Evolutionary conservation across 2,329 filamentous ascomycete genomes (phyloP), one percentile per base, ranked within the genome.

Genomic region (Zasmidium angulare): DNA sequence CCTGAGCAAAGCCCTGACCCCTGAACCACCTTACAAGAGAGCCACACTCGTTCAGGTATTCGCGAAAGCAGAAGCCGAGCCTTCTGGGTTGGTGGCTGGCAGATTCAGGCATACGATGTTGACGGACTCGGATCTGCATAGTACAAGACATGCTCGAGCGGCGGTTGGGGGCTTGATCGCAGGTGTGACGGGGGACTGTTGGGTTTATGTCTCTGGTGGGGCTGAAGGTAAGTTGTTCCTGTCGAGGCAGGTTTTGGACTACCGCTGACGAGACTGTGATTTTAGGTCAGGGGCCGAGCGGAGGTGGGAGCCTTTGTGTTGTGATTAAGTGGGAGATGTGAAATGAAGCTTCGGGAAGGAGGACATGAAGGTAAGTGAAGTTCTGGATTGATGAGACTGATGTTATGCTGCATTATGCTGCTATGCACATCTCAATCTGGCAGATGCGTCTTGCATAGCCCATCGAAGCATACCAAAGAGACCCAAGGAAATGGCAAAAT

Each of bases 41-140:
- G 52, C 57, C 2, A 55, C 0, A 14, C 19, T 59, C 0, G 10
- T 59, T 2, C 57, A 59, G 40, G 52, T 59, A 22, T 59, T 59
- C 9, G 57, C 52, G 2, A 59, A 59, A 52, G 57, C 57, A 14
- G 57, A 59, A 47, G 57, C 57, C 29, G 57, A 59, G 52, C 57
- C 57, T 12, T 47, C 57, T 14, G 57, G 57, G 22, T 29, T 59
- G 9, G 48, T 59, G 10, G 26, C 24, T 23, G 24, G 24, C n/a
- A 47, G 17, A 7, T 59, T 48, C 43, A 47, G 57, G 22, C 57
- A 59, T 52, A 59, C 52, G 21, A 59, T 59, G 57, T 40, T 59
- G 48, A 59, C 57, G 26, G 57, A 59, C 20, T 46, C 29, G 17
- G 57, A 59, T 48, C 12, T 59, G 47, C 57, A 59, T 29, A 55